Conservation (phyloP, 495 filamentous ascomycete genomes). For the Penicillium waksmanii region DNA sequence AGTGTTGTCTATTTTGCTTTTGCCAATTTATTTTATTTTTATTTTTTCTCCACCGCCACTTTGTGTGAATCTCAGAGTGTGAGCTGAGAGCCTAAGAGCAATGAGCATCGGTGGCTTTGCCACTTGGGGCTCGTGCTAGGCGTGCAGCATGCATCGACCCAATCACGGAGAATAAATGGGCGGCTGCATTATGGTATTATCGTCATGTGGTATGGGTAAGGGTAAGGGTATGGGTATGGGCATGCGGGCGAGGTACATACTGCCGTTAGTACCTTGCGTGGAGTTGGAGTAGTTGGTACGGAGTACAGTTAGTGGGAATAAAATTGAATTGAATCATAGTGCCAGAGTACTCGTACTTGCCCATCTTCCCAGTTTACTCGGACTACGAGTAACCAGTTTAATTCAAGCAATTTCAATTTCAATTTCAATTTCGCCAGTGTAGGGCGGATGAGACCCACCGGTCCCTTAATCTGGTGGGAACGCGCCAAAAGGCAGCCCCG, state of each 20-base stretch:
- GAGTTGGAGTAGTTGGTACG: too few relatives aligned
- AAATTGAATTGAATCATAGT: background rate
- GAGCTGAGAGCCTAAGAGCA: background rate
- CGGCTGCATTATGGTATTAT: slow-evolving; percentile 1
- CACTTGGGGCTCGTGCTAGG: slow-evolving; percentile 27
- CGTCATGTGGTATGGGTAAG: background rate
- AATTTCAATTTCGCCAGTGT: background rate
- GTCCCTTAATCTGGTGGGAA: slow-evolving; percentile 32
- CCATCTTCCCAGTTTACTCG: too few relatives aligned
- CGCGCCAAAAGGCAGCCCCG: slow-evolving; percentile 19
- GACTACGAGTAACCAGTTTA: too few relatives aligned
- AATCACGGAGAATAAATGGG: slow-evolving; percentile 25
- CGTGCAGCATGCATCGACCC: slow-evolving; percentile 11
- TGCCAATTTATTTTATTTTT: too few relatives aligned
- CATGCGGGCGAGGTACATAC: too few relatives aligned
- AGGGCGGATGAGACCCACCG: slow-evolving; percentile 16
- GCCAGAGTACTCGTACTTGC: too few relatives aligned
- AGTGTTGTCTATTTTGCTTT: background rate
- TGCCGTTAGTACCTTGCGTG: too few relatives aligned
- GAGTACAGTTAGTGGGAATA: background rate
- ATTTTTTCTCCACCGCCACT: background rate
- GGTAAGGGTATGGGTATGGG: background rate
- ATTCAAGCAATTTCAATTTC: too few relatives aligned
- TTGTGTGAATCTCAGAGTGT: too few relatives aligned
- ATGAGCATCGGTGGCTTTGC: slow-evolving; percentile 14